These are phyloP conservation scores for Vishniacozyma victoriae DNA, from an alignment of 768 basidiomycete species.

Conservation along the genomic window DNA sequence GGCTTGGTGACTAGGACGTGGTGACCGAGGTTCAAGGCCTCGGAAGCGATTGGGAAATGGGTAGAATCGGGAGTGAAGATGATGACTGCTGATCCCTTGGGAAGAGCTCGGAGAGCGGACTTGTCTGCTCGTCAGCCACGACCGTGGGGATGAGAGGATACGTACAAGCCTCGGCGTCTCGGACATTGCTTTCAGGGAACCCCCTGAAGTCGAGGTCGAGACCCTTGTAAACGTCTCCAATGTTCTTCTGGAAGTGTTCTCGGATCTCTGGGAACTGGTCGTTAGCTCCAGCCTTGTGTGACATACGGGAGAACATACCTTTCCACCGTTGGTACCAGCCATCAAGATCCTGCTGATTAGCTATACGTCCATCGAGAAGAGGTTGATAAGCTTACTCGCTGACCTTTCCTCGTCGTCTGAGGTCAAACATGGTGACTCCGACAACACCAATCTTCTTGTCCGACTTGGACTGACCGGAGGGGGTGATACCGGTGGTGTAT, in stretches of 20 bases:
- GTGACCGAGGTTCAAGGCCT: conserved; percentile 75
- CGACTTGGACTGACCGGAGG: conserved; percentile 83
- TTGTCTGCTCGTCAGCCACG: conserved; percentile 20
- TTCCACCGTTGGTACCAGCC: conserved; percentile 77
- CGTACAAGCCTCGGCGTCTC: conserved; percentile 78
- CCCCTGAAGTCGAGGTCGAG: conserved; percentile 80
- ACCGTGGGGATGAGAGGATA: conserved; percentile 3
- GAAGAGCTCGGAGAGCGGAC: conserved; percentile 59
- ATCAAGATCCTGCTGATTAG: conserved; percentile 52
- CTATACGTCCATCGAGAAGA: not conserved
- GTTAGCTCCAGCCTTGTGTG: not conserved
- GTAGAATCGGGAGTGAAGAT: conserved; percentile 92
- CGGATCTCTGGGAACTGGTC: conserved; percentile 75
- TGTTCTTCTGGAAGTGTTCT: conserved; percentile 72
- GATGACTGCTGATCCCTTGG: conserved; percentile 79
- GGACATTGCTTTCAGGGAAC: conserved; percentile 64
- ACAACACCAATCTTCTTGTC: conserved; percentile 90
- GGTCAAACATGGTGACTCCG: conserved; percentile 80
- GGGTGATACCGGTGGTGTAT: conserved; percentile 93
- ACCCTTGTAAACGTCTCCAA: conserved; percentile 74
- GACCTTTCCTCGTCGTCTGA: conserved; percentile 75
- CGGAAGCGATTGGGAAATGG: conserved; percentile 75
- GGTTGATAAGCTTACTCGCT: conserved; percentile 12
- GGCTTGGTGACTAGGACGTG: conserved; percentile 93
- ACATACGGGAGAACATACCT: conserved; percentile 43